These are phyloP conservation scores for Protomyces inundatus DNA, from an alignment of 1,139 yeast species.

Conservation along the genomic window DNA sequence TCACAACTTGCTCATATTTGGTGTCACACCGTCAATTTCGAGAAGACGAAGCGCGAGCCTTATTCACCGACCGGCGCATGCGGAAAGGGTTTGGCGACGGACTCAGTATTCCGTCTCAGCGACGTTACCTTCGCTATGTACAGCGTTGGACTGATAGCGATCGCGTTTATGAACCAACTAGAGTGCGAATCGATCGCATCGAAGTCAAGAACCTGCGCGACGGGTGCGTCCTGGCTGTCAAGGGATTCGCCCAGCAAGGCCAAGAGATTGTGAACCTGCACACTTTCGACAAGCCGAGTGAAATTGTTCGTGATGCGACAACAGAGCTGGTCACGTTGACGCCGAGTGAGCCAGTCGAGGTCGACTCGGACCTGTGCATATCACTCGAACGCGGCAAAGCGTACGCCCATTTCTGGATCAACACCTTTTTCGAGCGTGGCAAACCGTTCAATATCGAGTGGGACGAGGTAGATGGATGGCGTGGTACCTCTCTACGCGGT, in stretches of 20 bases:
- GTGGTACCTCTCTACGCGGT: constrained; percentile 58
- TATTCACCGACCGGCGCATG: constrained; percentile 60
- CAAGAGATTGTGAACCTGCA: constrained; percentile 32
- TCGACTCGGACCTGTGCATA: constrained; percentile 30
- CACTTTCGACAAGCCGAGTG: constrained; percentile 28
- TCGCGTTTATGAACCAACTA: constrained; percentile 31
- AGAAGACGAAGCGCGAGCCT: constrained; percentile 46
- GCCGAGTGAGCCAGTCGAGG: constrained; percentile 26
- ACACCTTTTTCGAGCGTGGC: constrained; percentile 38
- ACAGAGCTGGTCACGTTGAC: constrained; percentile 8
- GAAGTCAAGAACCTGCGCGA: constrained; percentile 35
- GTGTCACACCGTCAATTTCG: constrained; percentile 46
- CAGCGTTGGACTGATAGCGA: constrained; percentile 39
- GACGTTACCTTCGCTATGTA: constrained; percentile 61
- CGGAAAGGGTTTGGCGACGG: constrained; percentile 56
- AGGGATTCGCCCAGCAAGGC: constrained; percentile 33
- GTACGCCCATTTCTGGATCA: constrained; percentile 38
- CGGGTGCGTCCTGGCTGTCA: constrained; percentile 35
- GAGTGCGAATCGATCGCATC: constrained; percentile 35
- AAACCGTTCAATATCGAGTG: constrained; percentile 42
- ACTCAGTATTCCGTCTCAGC: constrained; percentile 66
- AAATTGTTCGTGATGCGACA: neutral
- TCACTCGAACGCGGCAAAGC: constrained; percentile 30
- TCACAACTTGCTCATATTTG: constrained; percentile 64
- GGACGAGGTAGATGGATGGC: constrained; percentile 65